Conservation (phyloP, 768 basidiomycete genomes). For the Boletus speciosus region DNA sequence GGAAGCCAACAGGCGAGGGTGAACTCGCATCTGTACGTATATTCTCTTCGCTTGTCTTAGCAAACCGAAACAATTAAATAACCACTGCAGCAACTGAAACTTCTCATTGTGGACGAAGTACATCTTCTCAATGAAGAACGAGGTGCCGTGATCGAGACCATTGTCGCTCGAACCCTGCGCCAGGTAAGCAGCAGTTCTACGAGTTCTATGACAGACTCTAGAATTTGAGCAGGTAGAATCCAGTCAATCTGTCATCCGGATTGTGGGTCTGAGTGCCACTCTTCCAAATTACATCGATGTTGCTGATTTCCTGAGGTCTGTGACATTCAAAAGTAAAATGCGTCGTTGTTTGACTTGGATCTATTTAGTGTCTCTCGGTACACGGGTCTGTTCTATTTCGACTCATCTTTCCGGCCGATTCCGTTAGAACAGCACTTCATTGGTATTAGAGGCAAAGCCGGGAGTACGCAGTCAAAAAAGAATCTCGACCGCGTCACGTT, state of each 20-base stretch:
- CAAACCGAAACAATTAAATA: background rate
- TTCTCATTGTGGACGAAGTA: constrained; percentile 97
- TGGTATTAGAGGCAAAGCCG: constrained; percentile 86
- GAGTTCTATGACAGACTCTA: background rate
- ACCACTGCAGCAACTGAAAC: constrained; percentile 69
- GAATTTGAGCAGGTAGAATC: constrained; percentile 73
- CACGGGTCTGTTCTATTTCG: constrained; percentile 93
- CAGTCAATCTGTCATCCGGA: constrained; percentile 91
- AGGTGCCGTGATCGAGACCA: constrained; percentile 97
- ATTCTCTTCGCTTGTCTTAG: background rate
- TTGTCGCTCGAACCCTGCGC: constrained; percentile 91
- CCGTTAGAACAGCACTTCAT: constrained; percentile 97
- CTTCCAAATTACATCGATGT: constrained; percentile 97
- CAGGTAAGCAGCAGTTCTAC: constrained; percentile 49
- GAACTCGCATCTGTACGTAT: constrained; percentile 83
- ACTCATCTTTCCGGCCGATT: constrained; percentile 93
- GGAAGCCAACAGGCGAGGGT: constrained; percentile 95
- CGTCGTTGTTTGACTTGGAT: constrained; percentile 1
- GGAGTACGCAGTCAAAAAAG: constrained; percentile 65
- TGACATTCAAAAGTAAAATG: background rate
- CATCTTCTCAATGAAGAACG: constrained; percentile 97
- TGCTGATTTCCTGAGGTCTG: constrained; percentile 86
- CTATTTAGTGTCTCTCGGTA: constrained; percentile 74
- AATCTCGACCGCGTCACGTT: constrained; percentile 88
- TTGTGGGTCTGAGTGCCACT: constrained; percentile 94